Evolutionary conservation across 106 monocot species (phyloP).

Genomic region (Dendrobium huoshanense): DNA sequence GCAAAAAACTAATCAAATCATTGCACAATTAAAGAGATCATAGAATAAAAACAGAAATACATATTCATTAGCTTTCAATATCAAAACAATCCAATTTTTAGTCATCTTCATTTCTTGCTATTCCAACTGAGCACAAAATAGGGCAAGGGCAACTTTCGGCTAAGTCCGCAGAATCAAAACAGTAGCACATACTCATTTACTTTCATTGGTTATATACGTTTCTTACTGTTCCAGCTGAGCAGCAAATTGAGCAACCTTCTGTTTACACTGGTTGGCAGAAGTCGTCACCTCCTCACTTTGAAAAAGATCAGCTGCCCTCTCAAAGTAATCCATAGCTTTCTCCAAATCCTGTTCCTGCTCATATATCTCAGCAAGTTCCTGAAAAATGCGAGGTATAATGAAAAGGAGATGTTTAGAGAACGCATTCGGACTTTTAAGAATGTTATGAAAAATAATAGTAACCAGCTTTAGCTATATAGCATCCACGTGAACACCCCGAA

Average conservation of each 20-base stretch:
- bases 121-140: no score
- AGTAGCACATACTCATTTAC: not conserved
- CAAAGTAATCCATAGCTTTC: constrained; percentile 67
- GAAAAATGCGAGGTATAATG: not conserved
- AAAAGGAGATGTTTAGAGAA: not conserved
- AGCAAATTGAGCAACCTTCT: constrained; percentile 86
- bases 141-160: no score
- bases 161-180: not conserved
- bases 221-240: constrained; percentile 93
- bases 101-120: no score
- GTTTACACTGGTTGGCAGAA: constrained; percentile 80
- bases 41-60: no score
- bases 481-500: not conserved
- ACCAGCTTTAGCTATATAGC: not conserved
- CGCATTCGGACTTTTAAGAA: not conserved
- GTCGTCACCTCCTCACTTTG: constrained; percentile 81
- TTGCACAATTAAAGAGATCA: no score
- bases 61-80: no score
- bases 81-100: no score
- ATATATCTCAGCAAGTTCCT: constrained; percentile 93
- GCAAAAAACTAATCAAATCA: no score
- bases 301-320: constrained; percentile 85
- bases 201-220: not conserved
- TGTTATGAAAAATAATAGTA: not conserved
- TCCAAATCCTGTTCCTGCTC: constrained; percentile 71